Evolutionary conservation across 495 filamentous ascomycete genomes (phyloP), one percentile per base, ranked within the genome.

Genomic region (Penicillium flavigenum): DNA sequence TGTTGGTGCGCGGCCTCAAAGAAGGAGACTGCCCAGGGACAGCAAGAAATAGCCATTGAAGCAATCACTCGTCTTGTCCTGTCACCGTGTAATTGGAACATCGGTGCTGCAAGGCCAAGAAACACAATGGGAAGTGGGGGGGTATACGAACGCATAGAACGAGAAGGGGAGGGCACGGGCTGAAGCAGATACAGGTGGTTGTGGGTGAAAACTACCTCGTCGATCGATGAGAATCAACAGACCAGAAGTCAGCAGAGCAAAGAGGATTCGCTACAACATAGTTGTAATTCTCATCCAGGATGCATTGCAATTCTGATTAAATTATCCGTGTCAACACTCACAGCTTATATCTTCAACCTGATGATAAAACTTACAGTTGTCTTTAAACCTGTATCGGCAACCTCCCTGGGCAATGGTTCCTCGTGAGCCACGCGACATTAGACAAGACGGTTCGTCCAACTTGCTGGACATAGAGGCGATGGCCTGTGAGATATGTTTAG

Each of bases 401-500:
- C 72, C 78, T 41, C 78, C 79, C 57, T 75, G 72, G n/a, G 75
- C 72, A 39, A 77, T 64, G 39, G 49, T 65, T 7, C 73, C 73
- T 29, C 69, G 70, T 31, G 63, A 63, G 57, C 67, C 78, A 27
- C 94, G 84, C 39, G 90, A 96, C 95, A 98, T 97, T 27, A 91
- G 85, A 50, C 85, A 90, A 42, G 80, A 70, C 1, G 94, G 89
- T 47, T 81, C 81, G 29, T 67, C 73, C 56, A 94, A 89, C 48
- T 83, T 79, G 26, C 86, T 88, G 41, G 86, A 81, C 90, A 97
- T 94, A n/a, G 88, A 91, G 1, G 88, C 87, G 12, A 96, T 69
- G 20, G 90, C 91, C 81, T 86, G 62, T 27, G 31, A 42, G n/a
- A 24, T 56, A 49, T 44, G 14, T 41, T 72, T 57, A 68, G 64